A percentile compares a stretch with the other conserved stretches of the same genome.
phyloP scores from a whole-genome alignment of 2,329 filamentous ascomycete genomes.

The Trichocomaceae sp. region DNA sequence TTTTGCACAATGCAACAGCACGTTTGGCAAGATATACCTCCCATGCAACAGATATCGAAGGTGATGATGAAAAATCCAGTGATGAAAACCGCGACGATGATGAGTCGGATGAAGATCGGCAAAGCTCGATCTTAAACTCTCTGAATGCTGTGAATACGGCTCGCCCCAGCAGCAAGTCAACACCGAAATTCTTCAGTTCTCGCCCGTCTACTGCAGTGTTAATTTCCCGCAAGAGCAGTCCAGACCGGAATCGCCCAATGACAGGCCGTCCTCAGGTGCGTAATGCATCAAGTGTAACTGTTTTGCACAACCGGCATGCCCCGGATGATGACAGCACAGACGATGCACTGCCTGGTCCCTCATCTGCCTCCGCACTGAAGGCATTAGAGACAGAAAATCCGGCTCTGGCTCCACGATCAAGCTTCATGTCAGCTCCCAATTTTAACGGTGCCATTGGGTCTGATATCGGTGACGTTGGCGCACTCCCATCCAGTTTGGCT shows the following conservation, averaged over 20 bases:
- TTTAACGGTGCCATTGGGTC: slow-evolving; percentile 52
- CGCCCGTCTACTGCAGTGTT: slow-evolving; percentile 39
- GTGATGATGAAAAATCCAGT: slow-evolving; percentile 82
- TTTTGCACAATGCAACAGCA: slow-evolving; percentile 20
- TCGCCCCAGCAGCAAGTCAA: slow-evolving; percentile 20
- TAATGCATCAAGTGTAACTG: slow-evolving; percentile 73
- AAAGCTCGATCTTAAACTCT: slow-evolving; percentile 14
- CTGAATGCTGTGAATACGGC: slow-evolving; percentile 16
- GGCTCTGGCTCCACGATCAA: slow-evolving; percentile 42
- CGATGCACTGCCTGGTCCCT: slow-evolving; percentile 17
- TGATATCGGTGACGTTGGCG: slow-evolving; percentile 59
- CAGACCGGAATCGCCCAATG: slow-evolving; percentile 29
- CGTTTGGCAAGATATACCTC: slow-evolving; percentile 40
- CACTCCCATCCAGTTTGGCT: slow-evolving; percentile 67
- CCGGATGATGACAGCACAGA: slow-evolving; percentile 10
- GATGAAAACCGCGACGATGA: slow-evolving; percentile 58
- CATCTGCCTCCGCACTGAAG: slow-evolving; percentile 8
- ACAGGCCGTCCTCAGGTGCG: slow-evolving; percentile 55
- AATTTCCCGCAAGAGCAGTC: slow-evolving; percentile 30
- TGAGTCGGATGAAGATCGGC: slow-evolving; percentile 25
- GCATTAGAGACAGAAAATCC: neutral
- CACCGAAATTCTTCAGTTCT: slow-evolving; percentile 32
- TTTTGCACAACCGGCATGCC: slow-evolving; percentile 59
- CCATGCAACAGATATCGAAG: slow-evolving; percentile 71
- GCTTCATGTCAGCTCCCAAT: slow-evolving; percentile 52